These are phyloP conservation scores for Trichoderma breve DNA, from an alignment of 2,329 filamentous ascomycete genomes.

Conservation along the genomic window DNA sequence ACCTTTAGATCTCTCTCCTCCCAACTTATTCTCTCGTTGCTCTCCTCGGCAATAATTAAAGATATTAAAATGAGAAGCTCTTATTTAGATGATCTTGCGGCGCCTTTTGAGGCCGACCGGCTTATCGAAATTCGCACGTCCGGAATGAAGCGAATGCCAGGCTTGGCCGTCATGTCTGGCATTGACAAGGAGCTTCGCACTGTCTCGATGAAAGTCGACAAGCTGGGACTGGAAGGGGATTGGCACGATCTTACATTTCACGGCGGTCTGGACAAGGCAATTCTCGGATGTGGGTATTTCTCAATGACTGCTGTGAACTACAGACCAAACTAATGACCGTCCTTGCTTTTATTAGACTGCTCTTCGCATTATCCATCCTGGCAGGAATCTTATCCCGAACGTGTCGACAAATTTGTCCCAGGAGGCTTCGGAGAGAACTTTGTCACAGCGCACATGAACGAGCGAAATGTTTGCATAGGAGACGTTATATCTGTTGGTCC, in stretches of 20 bases:
- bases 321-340: not conserved
- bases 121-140: slow-evolving; percentile 58
- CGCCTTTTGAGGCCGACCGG: slow-evolving; percentile 46
- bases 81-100: slow-evolving; percentile 36
- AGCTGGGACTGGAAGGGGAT: slow-evolving; percentile 54
- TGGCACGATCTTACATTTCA: slow-evolving; percentile 63
- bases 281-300: slow-evolving; percentile 51
- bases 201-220: slow-evolving; percentile 46
- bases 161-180: slow-evolving; percentile 51
- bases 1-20: not conserved
- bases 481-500: slow-evolving; percentile 55
- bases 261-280: slow-evolving; percentile 61
- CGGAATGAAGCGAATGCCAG: slow-evolving; percentile 54
- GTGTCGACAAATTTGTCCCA: slow-evolving; percentile 49
- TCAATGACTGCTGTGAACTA: not conserved
- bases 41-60: not conserved
- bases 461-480: slow-evolving; percentile 64
- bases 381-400: slow-evolving; percentile 51
- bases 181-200: slow-evolving; percentile 53
- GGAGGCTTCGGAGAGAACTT: slow-evolving; percentile 67
- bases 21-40: not conserved
- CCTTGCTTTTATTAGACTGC: slow-evolving; percentile 46
- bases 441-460: slow-evolving; percentile 56
- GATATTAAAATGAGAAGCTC: not conserved
- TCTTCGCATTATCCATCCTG: slow-evolving; percentile 57